phyloP scores from a whole-genome alignment of 352 stramenopile genomes.

The Phytopythium aichiense region DNA sequence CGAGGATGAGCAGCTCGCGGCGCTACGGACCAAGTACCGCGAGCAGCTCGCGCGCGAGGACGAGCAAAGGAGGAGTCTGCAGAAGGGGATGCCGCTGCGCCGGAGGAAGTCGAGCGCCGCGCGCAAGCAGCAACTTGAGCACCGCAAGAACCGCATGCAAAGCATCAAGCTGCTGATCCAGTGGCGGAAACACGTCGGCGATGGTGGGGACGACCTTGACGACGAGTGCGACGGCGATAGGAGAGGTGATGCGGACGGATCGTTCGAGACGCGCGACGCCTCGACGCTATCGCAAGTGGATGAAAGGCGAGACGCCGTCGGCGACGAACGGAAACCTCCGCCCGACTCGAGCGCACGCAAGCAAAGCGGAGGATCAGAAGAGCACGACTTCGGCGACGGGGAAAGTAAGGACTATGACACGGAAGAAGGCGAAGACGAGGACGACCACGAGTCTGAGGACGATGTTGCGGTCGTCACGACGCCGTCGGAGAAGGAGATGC shows the following conservation, averaged over 20 bases:
- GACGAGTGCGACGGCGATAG: not conserved
- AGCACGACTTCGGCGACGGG: not conserved
- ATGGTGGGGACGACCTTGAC: slow-evolving; percentile 1
- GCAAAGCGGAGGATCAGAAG: not conserved
- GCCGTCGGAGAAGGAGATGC: slow-evolving; percentile 64
- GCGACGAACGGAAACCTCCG: not conserved
- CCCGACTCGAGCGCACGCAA: slow-evolving; percentile 3
- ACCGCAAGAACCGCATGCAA: slow-evolving; percentile 43
- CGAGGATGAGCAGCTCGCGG: slow-evolving; percentile 47
- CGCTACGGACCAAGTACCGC: slow-evolving; percentile 50
- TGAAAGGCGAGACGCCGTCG: slow-evolving; percentile 1
- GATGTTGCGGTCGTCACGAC: slow-evolving; percentile 65
- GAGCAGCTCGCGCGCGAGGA: slow-evolving; percentile 57
- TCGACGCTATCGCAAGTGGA: slow-evolving; percentile 1
- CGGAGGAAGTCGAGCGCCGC: slow-evolving; percentile 9
- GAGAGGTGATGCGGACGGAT: not conserved
- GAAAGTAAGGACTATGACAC: slow-evolving; percentile 7
- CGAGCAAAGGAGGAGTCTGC: slow-evolving; percentile 47
- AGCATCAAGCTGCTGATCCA: slow-evolving; percentile 74
- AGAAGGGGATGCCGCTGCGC: slow-evolving; percentile 10
- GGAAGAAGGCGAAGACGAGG: slow-evolving; percentile 11
- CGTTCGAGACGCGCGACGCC: not conserved
- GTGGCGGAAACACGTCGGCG: slow-evolving; percentile 47
- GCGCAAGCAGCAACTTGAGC: slow-evolving; percentile 16
- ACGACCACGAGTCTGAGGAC: slow-evolving; percentile 20